These are phyloP conservation scores for Juncus effusus DNA, from an alignment of 176 grass and related monocot genomes.

Conservation along the genomic window DNA sequence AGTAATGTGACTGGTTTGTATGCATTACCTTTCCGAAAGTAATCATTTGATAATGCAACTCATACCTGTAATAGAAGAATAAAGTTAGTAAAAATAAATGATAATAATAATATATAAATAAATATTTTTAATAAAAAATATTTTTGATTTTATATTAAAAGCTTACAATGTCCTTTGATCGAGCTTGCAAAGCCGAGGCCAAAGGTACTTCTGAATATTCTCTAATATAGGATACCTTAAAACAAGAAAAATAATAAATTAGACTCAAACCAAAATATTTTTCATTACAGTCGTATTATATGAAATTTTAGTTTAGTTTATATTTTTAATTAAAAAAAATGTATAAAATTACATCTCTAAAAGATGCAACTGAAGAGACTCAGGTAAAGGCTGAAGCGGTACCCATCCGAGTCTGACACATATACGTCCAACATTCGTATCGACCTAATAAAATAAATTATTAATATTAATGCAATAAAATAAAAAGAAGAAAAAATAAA, in stretches of 20 bases:
- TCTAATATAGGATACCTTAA: slow-evolving; percentile 87
- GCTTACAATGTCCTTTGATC: slow-evolving; percentile 82
- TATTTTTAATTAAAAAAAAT: not conserved
- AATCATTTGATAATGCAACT: slow-evolving; percentile 98
- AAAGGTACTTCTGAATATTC: slow-evolving; percentile 89
- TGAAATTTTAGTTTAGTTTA: not conserved
- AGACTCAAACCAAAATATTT: slow-evolving; percentile 6
- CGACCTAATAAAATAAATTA: slow-evolving; percentile 50
- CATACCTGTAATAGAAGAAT: slow-evolving; percentile 43
- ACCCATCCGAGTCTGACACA: slow-evolving; percentile 95
- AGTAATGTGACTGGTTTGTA: slow-evolving; percentile 11
- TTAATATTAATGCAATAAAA: slow-evolving; percentile 23
- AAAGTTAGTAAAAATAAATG: slow-evolving; percentile 27
- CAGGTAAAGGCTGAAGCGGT: slow-evolving; percentile 76
- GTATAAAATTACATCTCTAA: slow-evolving; percentile 57
- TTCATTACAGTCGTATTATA: not conserved
- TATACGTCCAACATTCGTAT: slow-evolving; percentile 92
- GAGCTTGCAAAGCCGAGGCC: slow-evolving; percentile 91
- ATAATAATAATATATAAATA: not conserved
- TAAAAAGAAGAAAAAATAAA: not conserved
- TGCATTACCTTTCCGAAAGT: slow-evolving; percentile 83
- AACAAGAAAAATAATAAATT: slow-evolving; percentile 27
- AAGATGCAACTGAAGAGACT: slow-evolving; percentile 83
- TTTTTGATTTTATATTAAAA: slow-evolving; percentile 4
- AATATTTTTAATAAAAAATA: not conserved